Evolutionary conservation across 331 rosid genomes (phyloP), one percentile per base, ranked within the genome.

Genomic region (Prunus yedoensis): DNA sequence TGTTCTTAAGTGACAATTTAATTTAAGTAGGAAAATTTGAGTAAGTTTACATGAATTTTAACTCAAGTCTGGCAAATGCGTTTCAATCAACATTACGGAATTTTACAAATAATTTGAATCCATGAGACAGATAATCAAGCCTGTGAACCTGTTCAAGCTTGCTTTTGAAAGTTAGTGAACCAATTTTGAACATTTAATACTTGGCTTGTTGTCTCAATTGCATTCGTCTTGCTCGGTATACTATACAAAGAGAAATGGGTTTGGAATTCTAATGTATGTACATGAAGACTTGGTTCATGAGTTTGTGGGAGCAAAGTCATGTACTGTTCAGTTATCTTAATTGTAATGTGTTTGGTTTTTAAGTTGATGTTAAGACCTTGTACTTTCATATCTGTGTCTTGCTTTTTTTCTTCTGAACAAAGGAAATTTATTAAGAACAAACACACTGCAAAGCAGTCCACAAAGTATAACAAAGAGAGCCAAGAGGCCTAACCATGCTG

Each of bases 221-320:
- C 10, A 52, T 2, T n/a, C 14, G 7, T 20, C 28, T n/a, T 9
- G 61, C 61, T 56, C 2, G 2, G 15, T 56, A 56, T 56, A 56
- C 61, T 8, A 20, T 65, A 41, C 30, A 65, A 65, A 18, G 27
- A n/a, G 70, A 23, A 62, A 65, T 65, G 17, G 50, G 16, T 41
- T 65, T 65, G 50, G 30, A 63, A 9, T 65, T 65, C 50, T 65
- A 10, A 21, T 65, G n/a, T 35, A 17, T 41, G 10, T 10, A 25
- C 70, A 38, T 65, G 51, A 65, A 38, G 70, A 20, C 28, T 65
- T 21, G 47, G 51, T 38, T 65, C 51, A 65, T 38, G 50, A 62
- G 23, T 65, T 13, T 41, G 70, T n/a, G 9, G 28, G 51, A 65
- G 51, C 17, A 18, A 65, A n/a, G 41, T 65, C 28, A 23, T 60